Conservation (phyloP, 345 rosid species). For the Gossypium rotundifolium region DNA sequence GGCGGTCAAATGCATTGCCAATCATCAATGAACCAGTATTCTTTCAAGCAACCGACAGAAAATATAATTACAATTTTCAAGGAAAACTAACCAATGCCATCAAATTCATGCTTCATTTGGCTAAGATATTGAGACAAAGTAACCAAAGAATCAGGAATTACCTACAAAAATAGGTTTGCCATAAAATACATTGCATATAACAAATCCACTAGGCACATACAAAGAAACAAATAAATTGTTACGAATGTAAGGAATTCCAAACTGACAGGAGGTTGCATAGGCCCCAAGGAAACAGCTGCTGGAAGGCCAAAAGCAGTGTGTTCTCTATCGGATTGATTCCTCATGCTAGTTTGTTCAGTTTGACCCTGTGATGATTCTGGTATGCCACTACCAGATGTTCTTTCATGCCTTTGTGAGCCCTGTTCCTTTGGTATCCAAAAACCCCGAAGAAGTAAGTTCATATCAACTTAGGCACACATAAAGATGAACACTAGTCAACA, state of each 20-base stretch:
- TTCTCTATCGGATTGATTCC: slow-evolving; percentile 37
- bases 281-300: slow-evolving; percentile 43
- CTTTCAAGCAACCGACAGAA: neutral
- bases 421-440: slow-evolving; percentile 32
- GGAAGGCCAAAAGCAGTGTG: slow-evolving; percentile 58
- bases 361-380: slow-evolving; percentile 28
- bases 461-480: neutral
- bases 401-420: slow-evolving; percentile 36
- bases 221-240: neutral
- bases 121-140: slow-evolving; percentile 57
- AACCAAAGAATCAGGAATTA: slow-evolving; percentile 58
- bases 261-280: slow-evolving; percentile 58
- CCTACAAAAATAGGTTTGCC: slow-evolving; percentile 27
- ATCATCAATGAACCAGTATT: slow-evolving; percentile 12
- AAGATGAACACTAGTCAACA: neutral
- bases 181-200: neutral
- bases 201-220: neutral
- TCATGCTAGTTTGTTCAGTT: slow-evolving; percentile 35
- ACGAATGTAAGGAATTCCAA: slow-evolving; percentile 6
- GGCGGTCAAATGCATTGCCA: slow-evolving; percentile 20
- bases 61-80: slow-evolving; percentile 5
- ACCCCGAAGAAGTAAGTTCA: slow-evolving; percentile 3
- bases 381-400: slow-evolving; percentile 34
- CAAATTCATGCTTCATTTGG: slow-evolving; percentile 45
- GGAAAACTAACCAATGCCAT: slow-evolving; percentile 38